Conservation (phyloP, 352 stramenopile genomes). For the Globisporangium sylvaticum region DNA sequence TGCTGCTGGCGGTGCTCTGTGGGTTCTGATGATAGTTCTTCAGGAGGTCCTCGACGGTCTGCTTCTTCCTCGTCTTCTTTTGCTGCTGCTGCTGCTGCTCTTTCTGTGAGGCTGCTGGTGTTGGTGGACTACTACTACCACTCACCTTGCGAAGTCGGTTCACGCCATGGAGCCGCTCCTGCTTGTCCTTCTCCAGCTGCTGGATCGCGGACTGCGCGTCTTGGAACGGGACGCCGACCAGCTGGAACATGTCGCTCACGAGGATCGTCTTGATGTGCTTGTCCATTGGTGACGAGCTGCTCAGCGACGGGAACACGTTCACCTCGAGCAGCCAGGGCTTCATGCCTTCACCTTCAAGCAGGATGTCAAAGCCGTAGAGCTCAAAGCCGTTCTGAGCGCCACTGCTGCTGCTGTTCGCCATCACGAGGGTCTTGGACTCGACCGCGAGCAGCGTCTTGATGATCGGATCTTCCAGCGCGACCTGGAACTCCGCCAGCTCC, state of each 20-base stretch:
- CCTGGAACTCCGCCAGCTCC: conserved; percentile 33
- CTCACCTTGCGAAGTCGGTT: conserved; percentile 17
- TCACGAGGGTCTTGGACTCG: conserved; percentile 64
- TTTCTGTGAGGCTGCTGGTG: conserved; percentile 8
- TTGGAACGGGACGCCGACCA: conserved; percentile 59
- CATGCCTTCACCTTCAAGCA: conserved; percentile 72
- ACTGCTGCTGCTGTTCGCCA: conserved; percentile 13
- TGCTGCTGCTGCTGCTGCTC: neutral
- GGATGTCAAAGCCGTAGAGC: conserved; percentile 87
- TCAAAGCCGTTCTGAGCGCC: conserved; percentile 64
- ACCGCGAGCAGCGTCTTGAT: conserved; percentile 89
- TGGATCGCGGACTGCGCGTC: conserved; percentile 30
- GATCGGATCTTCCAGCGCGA: conserved; percentile 73
- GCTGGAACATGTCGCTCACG: conserved; percentile 84
- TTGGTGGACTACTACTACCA: neutral
- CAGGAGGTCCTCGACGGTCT: conserved; percentile 32
- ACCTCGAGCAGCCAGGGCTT: conserved; percentile 88
- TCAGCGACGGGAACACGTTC: conserved; percentile 89
- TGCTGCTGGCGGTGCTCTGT: conserved; percentile 7
- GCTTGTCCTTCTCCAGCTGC: conserved; percentile 40
- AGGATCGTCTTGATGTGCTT: conserved; percentile 89
- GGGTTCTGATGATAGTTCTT: conserved; percentile 14
- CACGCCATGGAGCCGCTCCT: conserved; percentile 44
- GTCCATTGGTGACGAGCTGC: conserved; percentile 80
- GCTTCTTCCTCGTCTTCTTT: conserved; percentile 11